Evolutionary conservation across 257 asterid genomes (phyloP).

Genomic region (Solanum lycopersicoides): DNA sequence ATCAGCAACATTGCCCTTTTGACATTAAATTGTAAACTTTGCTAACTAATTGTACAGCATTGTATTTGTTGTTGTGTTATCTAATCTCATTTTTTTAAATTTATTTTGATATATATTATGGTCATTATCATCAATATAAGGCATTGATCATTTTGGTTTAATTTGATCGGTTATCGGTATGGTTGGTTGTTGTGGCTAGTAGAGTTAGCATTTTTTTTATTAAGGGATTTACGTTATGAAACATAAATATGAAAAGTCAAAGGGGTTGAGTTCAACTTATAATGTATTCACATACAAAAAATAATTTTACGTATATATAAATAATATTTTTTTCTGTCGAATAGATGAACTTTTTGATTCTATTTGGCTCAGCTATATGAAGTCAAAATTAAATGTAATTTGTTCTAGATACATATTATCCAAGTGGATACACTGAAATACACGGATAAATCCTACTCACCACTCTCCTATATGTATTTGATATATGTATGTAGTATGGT

Average conservation of each 20-base stretch:
- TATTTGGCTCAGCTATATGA: accelerated
- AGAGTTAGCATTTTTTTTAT: not conserved
- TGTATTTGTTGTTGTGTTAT: not conserved
- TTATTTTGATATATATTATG: not conserved
- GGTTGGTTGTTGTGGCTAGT: not conserved
- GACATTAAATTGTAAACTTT: not conserved
- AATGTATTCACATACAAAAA: not conserved
- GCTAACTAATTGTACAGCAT: not conserved
- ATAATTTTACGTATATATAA: too few relatives aligned
- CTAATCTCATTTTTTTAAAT: not conserved
- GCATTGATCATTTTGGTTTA: too few relatives aligned
- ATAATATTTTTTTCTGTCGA: accelerated
- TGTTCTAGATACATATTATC: accelerated
- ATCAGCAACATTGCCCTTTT: constrained; percentile 36
- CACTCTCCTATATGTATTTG: not conserved
- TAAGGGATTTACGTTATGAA: not conserved
- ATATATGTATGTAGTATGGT: not conserved
- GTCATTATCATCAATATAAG: too few relatives aligned
- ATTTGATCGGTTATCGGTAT: not conserved
- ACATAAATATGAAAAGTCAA: not conserved
- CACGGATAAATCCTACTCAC: not conserved
- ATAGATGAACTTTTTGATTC: accelerated
- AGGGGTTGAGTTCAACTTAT: not conserved
- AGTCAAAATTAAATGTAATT: accelerated
- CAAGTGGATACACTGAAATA: too few relatives aligned